Evolutionary conservation across 1,284 basidiomycete species (phyloP), one percentile per base, ranked within the genome.

Genomic region (Grifola frondosa): DNA sequence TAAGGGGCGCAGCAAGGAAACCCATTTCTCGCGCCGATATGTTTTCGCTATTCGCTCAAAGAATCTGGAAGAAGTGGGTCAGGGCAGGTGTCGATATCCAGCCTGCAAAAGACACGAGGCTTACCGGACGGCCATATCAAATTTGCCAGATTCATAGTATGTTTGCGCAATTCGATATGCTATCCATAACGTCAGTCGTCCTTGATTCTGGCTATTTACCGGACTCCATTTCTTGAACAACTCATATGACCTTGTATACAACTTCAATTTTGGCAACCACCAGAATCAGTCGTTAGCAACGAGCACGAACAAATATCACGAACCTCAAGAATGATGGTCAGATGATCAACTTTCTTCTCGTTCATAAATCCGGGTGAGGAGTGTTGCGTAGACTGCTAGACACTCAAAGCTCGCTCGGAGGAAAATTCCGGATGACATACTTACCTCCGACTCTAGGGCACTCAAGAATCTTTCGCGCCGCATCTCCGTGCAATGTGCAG

Each of bases 171-270:
- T 94, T 28, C 84, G 80, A 63, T 81, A 87, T 2, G 91, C 92
- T 32, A 97, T 85, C 73, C 82, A 91, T 11, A 93, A 69, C 0
- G 89, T 92, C 48, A 91, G 68, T 5, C 91, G 80, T 3, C 81
- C 80, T 48, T 87, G 81, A 24, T 70, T 73, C 24, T 73, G 69
- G 10, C 42, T 42, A 40, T 52, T 74, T 43, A 61, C 61, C 32
- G 75, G 64, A 28, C 69, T 73, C 56, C 86, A 76, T 52, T 81
- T 84, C 66, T 93, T 95, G 71, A 96, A 91, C 9, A 91, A 63
- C 53, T 94, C 88, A 61, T 96, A 95, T 1, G 94, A 77, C 59
- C 93, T 91, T 1, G 90, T 94, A 58, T 91, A 93, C 1, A 97
- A 74, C 88, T 93, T 26, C n/a, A n/a, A n/a, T n/a, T n/a, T n/a